Conservation (phyloP, 495 filamentous ascomycete species). For the Aspergillus funiculosus region DNA sequence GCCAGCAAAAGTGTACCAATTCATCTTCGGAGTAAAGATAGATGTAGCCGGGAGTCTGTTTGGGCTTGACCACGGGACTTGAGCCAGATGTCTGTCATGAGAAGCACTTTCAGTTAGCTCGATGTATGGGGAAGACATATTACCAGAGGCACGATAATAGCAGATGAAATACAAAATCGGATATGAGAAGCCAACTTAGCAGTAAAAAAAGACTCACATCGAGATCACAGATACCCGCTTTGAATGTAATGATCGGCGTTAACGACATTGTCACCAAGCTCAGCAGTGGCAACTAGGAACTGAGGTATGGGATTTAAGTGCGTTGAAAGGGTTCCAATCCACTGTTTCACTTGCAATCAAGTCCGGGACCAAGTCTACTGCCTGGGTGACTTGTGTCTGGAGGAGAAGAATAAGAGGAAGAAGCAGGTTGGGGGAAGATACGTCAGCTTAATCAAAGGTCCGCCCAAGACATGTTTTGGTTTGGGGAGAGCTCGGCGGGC, state of each 20-base stretch:
- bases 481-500: constrained; percentile 27
- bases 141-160: neutral
- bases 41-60: constrained; percentile 73
- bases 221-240: constrained; percentile 85
- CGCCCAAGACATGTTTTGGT: constrained; percentile 15
- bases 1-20: constrained; percentile 96
- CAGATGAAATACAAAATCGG: neutral
- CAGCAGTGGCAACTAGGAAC: constrained; percentile 2
- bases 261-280: constrained; percentile 58
- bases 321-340: neutral
- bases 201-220: constrained; percentile 56
- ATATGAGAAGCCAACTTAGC: no score
- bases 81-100: constrained; percentile 46
- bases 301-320: neutral
- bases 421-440: constrained; percentile 24
- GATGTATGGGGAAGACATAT: neutral
- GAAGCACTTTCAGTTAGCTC: constrained; percentile 14
- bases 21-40: constrained; percentile 96
- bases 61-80: constrained; percentile 62
- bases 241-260: constrained; percentile 88
- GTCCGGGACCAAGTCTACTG: neutral
- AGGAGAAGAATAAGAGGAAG: neutral
- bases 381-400: neutral
- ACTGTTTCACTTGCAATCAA: neutral
- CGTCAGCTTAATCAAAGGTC: constrained; percentile 29